A percentile compares a stretch with the other conserved stretches of the same genome.
phyloP scores from a whole-genome alignment of 768 basidiomycete species.

The Lentinus tigrinus region DNA sequence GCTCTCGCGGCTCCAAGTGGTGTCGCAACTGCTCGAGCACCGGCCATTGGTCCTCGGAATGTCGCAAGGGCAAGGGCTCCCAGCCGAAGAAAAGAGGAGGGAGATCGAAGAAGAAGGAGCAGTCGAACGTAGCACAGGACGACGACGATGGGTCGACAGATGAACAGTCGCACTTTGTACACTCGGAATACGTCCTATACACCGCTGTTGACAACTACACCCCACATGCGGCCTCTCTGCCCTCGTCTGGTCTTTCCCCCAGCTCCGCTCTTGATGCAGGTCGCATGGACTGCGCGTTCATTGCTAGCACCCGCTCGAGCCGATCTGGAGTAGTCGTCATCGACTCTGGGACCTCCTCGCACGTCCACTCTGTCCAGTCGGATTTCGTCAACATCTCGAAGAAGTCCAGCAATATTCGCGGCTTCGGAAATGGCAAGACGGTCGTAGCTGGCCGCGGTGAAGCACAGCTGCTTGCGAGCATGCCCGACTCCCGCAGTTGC shows the following conservation, averaged over 20 bases:
- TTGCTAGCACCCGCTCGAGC: not conserved
- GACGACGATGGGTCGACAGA: not conserved
- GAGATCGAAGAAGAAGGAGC: not conserved
- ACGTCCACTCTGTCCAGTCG: not conserved
- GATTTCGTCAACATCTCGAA: not conserved
- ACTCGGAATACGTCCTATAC: not conserved
- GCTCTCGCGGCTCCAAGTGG: not conserved
- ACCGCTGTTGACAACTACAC: not conserved
- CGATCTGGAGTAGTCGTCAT: not conserved
- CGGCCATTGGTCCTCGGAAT: not conserved
- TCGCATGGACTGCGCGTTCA: not conserved
- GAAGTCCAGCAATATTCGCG: not conserved
- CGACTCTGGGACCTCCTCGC: slow-evolving; percentile 3
- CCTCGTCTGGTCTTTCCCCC: too few species aligned
- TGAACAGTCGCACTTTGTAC: slow-evolving; percentile 1
- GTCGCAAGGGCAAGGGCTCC: not conserved
- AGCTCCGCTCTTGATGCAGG: not conserved
- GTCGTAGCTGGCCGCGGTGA: not conserved
- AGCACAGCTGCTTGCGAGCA: not conserved
- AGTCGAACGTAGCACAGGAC: not conserved
- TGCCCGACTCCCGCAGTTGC: not conserved
- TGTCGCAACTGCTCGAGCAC: not conserved
- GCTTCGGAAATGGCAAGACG: slow-evolving; percentile 4
- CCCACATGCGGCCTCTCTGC: not conserved
- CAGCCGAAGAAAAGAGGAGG: not conserved